Evolutionary conservation across 2,329 filamentous ascomycete species (phyloP).

Genomic region (Fusarium verrucosum): DNA sequence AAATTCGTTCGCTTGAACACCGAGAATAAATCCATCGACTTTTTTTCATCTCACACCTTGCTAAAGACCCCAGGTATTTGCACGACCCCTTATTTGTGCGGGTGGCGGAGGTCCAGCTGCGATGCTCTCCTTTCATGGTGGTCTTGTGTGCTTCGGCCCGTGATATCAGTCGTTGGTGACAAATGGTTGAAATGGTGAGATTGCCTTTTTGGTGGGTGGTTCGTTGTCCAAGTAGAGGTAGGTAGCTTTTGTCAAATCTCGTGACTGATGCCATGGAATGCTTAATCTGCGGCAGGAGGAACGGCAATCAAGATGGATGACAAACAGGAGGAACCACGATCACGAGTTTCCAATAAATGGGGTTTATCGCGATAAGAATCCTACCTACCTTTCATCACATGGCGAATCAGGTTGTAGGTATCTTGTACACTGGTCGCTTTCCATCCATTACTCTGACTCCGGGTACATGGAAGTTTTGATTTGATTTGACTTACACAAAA

Average conservation of each 20-base stretch:
- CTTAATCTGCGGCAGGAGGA: background rate
- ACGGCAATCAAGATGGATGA: background rate
- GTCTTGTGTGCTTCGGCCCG: constrained; percentile 2
- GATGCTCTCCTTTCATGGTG: constrained; percentile 49
- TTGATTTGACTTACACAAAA: no score
- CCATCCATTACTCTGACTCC: no score
- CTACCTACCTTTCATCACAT: constrained; percentile 2
- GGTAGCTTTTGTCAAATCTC: background rate
- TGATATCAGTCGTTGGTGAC: constrained; percentile 9
- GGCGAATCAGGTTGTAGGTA: background rate
- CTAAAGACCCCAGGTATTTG: constrained; percentile 56
- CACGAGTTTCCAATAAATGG: constrained; percentile 7
- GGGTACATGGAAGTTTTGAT: no score
- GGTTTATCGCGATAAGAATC: constrained; percentile 38
- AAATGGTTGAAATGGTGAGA: constrained; percentile 14
- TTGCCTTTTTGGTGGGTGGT: background rate
- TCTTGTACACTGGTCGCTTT: no score
- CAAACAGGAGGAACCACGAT: background rate
- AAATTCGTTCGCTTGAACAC: constrained; percentile 39
- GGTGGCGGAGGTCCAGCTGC: constrained; percentile 49
- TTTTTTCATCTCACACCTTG: constrained; percentile 46
- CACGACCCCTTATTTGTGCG: constrained; percentile 45
- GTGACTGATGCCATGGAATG: background rate
- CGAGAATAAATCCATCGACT: constrained; percentile 16
- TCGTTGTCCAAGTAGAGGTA: no score